Conservation (phyloP, 208 protist genomes). For the Kentomonas sorsogonicus region DNA sequence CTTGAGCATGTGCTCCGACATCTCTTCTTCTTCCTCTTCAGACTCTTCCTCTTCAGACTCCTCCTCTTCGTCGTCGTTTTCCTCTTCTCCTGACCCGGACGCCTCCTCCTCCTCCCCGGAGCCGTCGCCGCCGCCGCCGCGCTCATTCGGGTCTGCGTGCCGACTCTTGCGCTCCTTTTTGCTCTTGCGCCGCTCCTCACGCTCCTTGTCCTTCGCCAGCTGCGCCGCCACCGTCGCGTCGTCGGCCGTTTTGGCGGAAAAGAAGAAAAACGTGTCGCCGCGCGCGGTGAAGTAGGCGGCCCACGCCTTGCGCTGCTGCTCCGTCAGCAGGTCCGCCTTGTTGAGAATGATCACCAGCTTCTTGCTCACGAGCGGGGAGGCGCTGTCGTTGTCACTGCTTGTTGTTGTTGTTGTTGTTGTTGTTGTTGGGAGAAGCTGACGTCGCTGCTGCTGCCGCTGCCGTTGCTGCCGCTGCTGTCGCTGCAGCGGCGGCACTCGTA, state of each 20-base stretch:
- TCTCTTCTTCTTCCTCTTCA: constrained; percentile 14
- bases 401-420: constrained; percentile 4
- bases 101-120: constrained; percentile 1
- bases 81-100: not conserved
- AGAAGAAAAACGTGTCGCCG: constrained; percentile 91
- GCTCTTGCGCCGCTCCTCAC: constrained; percentile 1
- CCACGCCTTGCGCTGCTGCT: constrained; percentile 90
- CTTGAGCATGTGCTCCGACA: constrained; percentile 34
- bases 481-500: no score
- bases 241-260: constrained; percentile 66
- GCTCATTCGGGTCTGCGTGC: no score
- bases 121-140: not conserved
- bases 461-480: no score
- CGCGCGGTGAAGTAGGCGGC: constrained; percentile 86
- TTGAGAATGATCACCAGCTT: constrained; percentile 94
- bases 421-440: constrained; percentile 1
- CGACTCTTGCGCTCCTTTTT: no score
- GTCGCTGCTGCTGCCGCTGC: constrained; percentile 25
- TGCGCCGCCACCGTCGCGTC: constrained; percentile 9
- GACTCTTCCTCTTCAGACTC: constrained; percentile 23
- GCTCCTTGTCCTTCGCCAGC: constrained; percentile 11
- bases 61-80: constrained; percentile 13
- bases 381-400: not conserved
- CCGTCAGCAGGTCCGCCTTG: constrained; percentile 98
- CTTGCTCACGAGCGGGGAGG: constrained; percentile 42